Conservation (phyloP, 495 filamentous ascomycete species). For the Penicillium simplicissimum region DNA sequence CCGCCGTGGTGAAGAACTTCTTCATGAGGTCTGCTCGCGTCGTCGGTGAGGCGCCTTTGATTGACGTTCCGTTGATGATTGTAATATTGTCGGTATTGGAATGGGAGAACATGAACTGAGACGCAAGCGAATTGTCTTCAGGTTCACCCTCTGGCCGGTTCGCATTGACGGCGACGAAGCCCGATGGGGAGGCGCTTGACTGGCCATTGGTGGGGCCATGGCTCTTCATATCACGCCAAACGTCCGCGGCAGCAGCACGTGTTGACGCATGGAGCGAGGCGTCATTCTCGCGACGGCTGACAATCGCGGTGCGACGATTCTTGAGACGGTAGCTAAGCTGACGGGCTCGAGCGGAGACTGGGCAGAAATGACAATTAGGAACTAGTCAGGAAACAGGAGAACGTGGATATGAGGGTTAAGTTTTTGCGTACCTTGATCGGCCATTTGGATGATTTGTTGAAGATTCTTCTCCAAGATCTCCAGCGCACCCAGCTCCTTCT, state of each 20-base stretch:
- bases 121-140: slow-evolving; percentile 37
- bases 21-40: slow-evolving; percentile 55
- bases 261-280: slow-evolving; percentile 35
- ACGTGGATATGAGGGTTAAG: background rate
- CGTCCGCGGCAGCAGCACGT: slow-evolving; percentile 32
- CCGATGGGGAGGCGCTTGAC: slow-evolving; percentile 41
- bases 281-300: slow-evolving; percentile 58
- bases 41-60: slow-evolving; percentile 54
- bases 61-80: slow-evolving; percentile 51
- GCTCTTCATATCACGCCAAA: slow-evolving; percentile 41
- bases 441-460: slow-evolving; percentile 70
- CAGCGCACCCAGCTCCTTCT: slow-evolving; percentile 78
- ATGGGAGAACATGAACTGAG: slow-evolving; percentile 46
- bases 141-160: slow-evolving; percentile 37
- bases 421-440: slow-evolving; percentile 67
- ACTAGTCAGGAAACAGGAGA: background rate
- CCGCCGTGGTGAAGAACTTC: slow-evolving; percentile 59
- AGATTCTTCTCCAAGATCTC: slow-evolving; percentile 80
- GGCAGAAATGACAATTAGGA: slow-evolving; percentile 17
- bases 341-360: slow-evolving; percentile 74
- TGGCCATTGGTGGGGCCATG: slow-evolving; percentile 32
- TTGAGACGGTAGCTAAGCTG: slow-evolving; percentile 82
- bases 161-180: slow-evolving; percentile 62
- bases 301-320: slow-evolving; percentile 70
- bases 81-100: slow-evolving; percentile 49